These are phyloP conservation scores for Trypanosoma cruzi DNA, from an alignment of 208 protist species.

Conservation along the genomic window DNA sequence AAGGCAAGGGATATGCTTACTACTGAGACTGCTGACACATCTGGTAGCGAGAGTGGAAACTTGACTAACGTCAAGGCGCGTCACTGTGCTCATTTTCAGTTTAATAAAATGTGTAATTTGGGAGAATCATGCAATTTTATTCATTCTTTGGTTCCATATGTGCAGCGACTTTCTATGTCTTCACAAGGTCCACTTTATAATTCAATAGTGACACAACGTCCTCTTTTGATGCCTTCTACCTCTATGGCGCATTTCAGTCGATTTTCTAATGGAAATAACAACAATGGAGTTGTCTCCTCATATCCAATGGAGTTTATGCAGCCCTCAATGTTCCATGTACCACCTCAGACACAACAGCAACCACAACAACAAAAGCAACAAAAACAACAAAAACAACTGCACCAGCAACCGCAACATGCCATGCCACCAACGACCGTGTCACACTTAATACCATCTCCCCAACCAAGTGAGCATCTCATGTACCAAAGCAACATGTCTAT, in stretches of 20 bases:
- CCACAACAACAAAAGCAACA: background rate
- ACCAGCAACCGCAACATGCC: background rate
- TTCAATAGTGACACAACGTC: background rate
- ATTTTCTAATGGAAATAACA: background rate
- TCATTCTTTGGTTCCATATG: slow-evolving; percentile 65
- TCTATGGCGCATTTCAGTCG: background rate
- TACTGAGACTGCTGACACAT: background rate
- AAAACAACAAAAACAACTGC: background rate
- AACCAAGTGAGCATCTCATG: background rate
- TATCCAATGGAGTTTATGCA: slow-evolving; percentile 15
- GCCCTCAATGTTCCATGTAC: background rate
- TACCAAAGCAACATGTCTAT: slow-evolving; percentile 1
- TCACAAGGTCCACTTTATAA: background rate
- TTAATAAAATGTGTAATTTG: slow-evolving; percentile 76
- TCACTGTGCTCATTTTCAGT: slow-evolving; percentile 85
- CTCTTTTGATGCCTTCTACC: background rate
- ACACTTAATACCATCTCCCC: background rate
- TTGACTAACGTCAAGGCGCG: slow-evolving; percentile 37
- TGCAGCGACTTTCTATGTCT: slow-evolving; percentile 38
- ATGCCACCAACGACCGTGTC: background rate
- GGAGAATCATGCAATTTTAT: slow-evolving; percentile 68
- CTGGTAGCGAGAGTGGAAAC: background rate
- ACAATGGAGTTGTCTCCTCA: background rate
- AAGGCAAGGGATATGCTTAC: background rate
- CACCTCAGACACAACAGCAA: background rate